A percentile compares a stretch with the other conserved stretches of the same genome.
phyloP scores from a whole-genome alignment of 805 yeast genomes.

The Candida endomychidarum region DNA sequence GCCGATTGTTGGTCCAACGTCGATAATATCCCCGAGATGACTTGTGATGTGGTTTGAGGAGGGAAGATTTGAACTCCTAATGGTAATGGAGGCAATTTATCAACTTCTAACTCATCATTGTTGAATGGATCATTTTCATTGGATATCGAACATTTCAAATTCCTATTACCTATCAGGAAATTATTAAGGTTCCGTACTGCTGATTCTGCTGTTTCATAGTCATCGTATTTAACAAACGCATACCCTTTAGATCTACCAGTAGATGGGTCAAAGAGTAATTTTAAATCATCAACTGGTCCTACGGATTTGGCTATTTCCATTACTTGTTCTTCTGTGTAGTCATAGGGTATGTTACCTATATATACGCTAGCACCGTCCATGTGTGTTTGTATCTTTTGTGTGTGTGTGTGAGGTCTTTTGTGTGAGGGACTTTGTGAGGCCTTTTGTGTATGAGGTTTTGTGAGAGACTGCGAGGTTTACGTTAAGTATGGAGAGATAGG shows the following conservation, averaged over 20 bases:
- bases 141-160: conserved; percentile 60
- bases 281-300: conserved; percentile 79
- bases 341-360: conserved; percentile 88
- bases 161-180: conserved; percentile 61
- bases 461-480: too few relatives aligned
- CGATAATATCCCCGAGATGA: conserved; percentile 47
- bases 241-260: conserved; percentile 91
- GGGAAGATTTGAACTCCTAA: conserved; percentile 42
- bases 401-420: too few relatives aligned
- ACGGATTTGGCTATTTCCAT: conserved; percentile 79
- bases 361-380: conserved; percentile 46
- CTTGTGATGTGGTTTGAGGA: conserved; percentile 39
- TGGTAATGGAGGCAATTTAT: conserved; percentile 40
- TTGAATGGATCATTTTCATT: conserved; percentile 41
- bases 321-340: conserved; percentile 92
- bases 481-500: too few relatives aligned
- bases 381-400: neutral
- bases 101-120: conserved; percentile 33
- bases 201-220: conserved; percentile 81
- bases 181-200: conserved; percentile 89
- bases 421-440: too few relatives aligned
- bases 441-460: too few relatives aligned
- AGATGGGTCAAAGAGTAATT: conserved; percentile 78
- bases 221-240: conserved; percentile 82
- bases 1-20: conserved; percentile 49